A percentile compares a stretch with the other conserved stretches of the same genome.
Conservation (phyloP, 2,329 filamentous ascomycete genomes). For the Ramichloridium luteum region DNA sequence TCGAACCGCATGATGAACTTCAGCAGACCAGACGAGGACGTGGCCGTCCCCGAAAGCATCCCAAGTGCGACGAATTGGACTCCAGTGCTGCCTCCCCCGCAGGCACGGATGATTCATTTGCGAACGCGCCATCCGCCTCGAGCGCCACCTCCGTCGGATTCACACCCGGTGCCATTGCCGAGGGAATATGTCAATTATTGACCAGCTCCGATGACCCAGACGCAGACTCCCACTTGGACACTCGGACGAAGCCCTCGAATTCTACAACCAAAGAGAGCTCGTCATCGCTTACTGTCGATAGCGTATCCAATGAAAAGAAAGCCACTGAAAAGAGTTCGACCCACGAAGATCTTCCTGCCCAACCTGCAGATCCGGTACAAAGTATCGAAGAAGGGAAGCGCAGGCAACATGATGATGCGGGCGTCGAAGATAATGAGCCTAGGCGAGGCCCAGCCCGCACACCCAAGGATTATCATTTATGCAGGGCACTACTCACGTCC, state of each 20-base stretch:
- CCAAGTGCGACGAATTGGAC: constrained; percentile 7
- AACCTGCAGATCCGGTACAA: constrained; percentile 13
- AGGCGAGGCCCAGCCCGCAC: constrained; percentile 27
- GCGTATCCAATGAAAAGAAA: no score
- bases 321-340: constrained; percentile 7
- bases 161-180: constrained; percentile 17
- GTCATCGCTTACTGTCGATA: no score
- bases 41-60: constrained; percentile 15
- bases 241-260: no score
- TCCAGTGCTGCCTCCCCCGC: constrained; percentile 14
- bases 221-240: no score
- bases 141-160: constrained; percentile 22
- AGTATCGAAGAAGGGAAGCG: constrained; percentile 17
- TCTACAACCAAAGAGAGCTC: no score
- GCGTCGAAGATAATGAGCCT: constrained; percentile 10
- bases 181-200: constrained; percentile 21
- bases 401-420: constrained; percentile 5
- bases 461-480: constrained; percentile 60
- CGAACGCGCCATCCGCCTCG: constrained; percentile 15
- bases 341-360: no score
- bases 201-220: no score
- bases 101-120: constrained; percentile 14
- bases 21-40: constrained; percentile 12
- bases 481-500: constrained; percentile 60
- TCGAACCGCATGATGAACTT: constrained; percentile 6